These are phyloP conservation scores for Pseudocercospora ulei DNA, from an alignment of 2,329 filamentous ascomycete genomes.

Conservation along the genomic window DNA sequence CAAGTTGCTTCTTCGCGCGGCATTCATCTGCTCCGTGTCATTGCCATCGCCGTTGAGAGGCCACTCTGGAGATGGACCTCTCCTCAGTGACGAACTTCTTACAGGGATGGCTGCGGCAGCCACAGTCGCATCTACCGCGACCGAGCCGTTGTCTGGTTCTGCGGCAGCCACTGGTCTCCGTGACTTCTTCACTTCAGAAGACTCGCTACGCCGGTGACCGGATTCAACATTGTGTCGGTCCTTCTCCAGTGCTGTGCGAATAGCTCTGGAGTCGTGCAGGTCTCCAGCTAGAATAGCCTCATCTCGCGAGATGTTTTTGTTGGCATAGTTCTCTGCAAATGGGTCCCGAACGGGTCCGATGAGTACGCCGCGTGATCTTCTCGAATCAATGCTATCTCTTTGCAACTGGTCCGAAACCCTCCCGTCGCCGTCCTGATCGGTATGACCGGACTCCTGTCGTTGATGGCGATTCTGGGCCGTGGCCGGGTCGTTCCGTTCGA, in stretches of 20 bases:
- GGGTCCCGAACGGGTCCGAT: conserved; percentile 10
- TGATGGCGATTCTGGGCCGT: not conserved
- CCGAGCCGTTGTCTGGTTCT: not conserved
- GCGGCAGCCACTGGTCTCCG: not conserved
- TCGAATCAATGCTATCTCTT: conserved; percentile 1
- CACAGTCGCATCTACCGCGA: not conserved
- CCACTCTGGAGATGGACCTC: not conserved
- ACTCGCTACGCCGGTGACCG: conserved; percentile 5
- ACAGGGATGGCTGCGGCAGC: conserved; percentile 7
- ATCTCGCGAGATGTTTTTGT: conserved; percentile 12
- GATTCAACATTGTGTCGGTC: conserved; percentile 3
- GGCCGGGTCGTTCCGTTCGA: conserved; percentile 2
- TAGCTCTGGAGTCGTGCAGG: conserved; percentile 9
- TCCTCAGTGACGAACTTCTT: not conserved
- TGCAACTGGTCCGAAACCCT: not conserved
- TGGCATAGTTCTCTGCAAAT: conserved; percentile 13
- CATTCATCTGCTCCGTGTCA: not conserved
- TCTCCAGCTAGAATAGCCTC: conserved; percentile 10
- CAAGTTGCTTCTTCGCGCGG: not conserved
- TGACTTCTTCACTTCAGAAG: conserved; percentile 1
- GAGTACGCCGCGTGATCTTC: conserved; percentile 5
- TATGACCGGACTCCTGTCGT: conserved; percentile 1
- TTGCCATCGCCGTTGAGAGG: not conserved
- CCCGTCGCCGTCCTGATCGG: not conserved
- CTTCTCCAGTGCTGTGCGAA: conserved; percentile 12